Base-by-base conservation (phyloP, 225 moss, liverwort and hornwort species). In the Ulota crispa region DNA sequence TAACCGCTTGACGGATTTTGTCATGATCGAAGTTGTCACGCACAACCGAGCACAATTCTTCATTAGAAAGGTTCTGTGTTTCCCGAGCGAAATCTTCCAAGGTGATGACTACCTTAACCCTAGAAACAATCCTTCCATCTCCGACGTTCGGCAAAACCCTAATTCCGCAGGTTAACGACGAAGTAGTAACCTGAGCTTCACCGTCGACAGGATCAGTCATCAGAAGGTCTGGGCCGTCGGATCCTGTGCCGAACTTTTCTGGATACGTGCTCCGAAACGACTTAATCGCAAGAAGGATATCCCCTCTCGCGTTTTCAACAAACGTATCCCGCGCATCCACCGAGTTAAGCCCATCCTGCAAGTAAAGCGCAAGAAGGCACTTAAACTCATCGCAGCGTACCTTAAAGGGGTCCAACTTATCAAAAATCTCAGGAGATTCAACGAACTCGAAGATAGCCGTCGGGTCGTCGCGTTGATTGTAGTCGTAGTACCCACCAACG, bases 251-350 rank as follows among this genome's bases (percentile, higher is more conserved):
- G 9, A 74, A 24, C n/a, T 0, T 68, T 3, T 36, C 1, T n/a
- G 75, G 50, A 8, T 30, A 0, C 2, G 0, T 45, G 5, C 5
- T 23, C 39, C 37, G 37, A 57, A 83, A 41, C 71, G 0, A 8
- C 4, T 2, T 0, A 31, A 80, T 80, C 30, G 16, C 80, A 31
- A 0, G 0, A 4, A 0, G 0, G 16, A 86, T 83, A 66, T 30
- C 70, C 52, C 47, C 7, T 41, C 42, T 83, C 43, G 31, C 83
- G 0, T 14, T 8, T 20, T 42, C 0, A 2, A 32, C 41, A 4
- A 86, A 76, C 5, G 31, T 0, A 0, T 0, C 2, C 1, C 9
- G 0, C 20, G 8, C 16, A 2, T 16, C 9, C 14, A 0, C 0
- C 10, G 8, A 11, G 5, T 12, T 4, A 12, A 3, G 2, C 39